Evolutionary conservation across 495 filamentous ascomycete genomes (phyloP).

Genomic region (Neurospora cerealis): DNA sequence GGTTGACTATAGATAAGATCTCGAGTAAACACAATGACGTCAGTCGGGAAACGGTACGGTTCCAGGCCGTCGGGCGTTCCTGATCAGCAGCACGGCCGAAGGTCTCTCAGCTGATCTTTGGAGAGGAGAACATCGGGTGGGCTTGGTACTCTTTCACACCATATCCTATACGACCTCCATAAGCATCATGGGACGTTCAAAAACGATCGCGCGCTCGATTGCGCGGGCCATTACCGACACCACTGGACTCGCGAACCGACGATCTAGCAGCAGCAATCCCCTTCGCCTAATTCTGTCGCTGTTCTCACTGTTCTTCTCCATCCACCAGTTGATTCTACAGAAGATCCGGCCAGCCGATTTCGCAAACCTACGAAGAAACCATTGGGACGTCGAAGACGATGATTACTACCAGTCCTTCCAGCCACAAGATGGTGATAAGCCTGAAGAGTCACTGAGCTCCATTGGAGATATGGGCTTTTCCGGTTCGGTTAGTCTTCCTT

Average conservation of each 20-base stretch:
- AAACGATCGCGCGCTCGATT: conserved; percentile 23
- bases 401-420: conserved; percentile 18
- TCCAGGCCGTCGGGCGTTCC: not conserved
- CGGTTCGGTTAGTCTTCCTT: conserved; percentile 15
- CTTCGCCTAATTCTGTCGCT: conserved; percentile 17
- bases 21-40: not conserved
- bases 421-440: conserved; percentile 2
- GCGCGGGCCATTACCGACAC: conserved; percentile 25
- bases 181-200: conserved; percentile 17
- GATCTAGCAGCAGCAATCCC: not conserved
- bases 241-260: conserved; percentile 6
- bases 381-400: conserved; percentile 21
- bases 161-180: not conserved
- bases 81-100: not conserved
- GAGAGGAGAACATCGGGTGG: not conserved
- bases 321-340: conserved; percentile 27
- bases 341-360: conserved; percentile 32
- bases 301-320: conserved; percentile 25
- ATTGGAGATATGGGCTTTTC: conserved; percentile 29
- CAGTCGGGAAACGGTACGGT: not conserved
- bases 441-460: conserved; percentile 16
- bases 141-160: not conserved
- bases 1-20: not conserved
- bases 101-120: not conserved
- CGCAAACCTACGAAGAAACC: conserved; percentile 16